Conservation (phyloP, 2,329 filamentous ascomycete species). For the Zymoseptoria brevis region DNA sequence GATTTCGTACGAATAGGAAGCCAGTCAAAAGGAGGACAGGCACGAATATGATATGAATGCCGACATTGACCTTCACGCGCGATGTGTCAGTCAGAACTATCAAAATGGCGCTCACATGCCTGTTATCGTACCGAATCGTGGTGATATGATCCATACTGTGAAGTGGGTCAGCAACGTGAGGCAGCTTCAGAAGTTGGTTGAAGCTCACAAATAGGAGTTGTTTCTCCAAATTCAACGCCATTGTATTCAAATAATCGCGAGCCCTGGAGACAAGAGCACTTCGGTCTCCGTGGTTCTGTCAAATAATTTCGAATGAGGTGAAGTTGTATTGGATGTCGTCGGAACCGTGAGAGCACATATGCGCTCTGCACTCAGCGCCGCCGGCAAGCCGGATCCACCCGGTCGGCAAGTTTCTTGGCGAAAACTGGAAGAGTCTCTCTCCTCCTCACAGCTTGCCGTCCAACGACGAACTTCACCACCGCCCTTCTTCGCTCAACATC, state of each 20-base stretch:
- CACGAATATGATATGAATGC: slow-evolving; percentile 73
- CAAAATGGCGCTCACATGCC: neutral
- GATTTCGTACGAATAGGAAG: slow-evolving; percentile 58
- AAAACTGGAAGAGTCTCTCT: slow-evolving; percentile 3
- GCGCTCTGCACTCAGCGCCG: neutral
- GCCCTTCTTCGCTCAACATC: slow-evolving; percentile 20
- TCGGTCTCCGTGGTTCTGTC: neutral
- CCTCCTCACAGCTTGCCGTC: slow-evolving; percentile 3
- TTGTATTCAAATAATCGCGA: slow-evolving; percentile 16
- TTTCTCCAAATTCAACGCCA: slow-evolving; percentile 67
- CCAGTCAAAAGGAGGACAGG: slow-evolving; percentile 64
- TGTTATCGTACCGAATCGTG: slow-evolving; percentile 53
- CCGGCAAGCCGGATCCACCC: too few relatives aligned
- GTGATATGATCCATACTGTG: slow-evolving; percentile 76
- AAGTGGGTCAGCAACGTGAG: slow-evolving; percentile 7
- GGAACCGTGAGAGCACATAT: too few relatives aligned
- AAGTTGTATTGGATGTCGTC: neutral
- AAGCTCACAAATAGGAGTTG: slow-evolving; percentile 69
- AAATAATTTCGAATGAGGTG: neutral
- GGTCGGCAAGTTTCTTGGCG: neutral
- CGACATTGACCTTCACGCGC: slow-evolving; percentile 56
- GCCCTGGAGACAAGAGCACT: neutral
- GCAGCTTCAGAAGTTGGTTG: slow-evolving; percentile 18
- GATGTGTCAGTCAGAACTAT: neutral
- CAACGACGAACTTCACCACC: slow-evolving; percentile 17